Percentiles rank a stretch among this genome's conserved stretches.
Conservation (phyloP, 2,329 filamentous ascomycete genomes). For the Gremmenia infestans region DNA sequence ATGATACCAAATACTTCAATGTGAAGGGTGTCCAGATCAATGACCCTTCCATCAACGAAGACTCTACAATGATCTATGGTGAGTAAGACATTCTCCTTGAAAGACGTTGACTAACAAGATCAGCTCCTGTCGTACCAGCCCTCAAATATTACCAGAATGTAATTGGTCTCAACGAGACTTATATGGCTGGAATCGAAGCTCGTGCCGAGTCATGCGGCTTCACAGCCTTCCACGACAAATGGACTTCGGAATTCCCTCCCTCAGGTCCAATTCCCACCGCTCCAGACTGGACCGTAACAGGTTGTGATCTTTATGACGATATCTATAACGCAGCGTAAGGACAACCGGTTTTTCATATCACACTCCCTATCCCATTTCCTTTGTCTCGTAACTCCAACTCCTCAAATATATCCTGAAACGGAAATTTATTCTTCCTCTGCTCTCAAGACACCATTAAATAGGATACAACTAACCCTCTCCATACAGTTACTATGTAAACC, state of each 20-base stretch:
- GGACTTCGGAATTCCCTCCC: constrained; percentile 52
- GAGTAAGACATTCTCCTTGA: constrained; percentile 8
- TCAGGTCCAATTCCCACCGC: constrained; percentile 44
- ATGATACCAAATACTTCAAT: constrained; percentile 54
- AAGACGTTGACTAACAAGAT: constrained; percentile 3
- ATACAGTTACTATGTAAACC: constrained; percentile 42
- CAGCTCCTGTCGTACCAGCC: constrained; percentile 41
- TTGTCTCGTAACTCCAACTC: too few relatives aligned
- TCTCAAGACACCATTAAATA: too few relatives aligned
- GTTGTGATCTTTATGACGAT: constrained; percentile 33
- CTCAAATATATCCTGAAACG: too few relatives aligned
- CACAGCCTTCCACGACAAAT: constrained; percentile 42
- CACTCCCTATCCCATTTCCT: too few relatives aligned
- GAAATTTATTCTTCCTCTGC: too few relatives aligned
- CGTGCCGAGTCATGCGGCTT: constrained; percentile 47
- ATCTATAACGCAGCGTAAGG: constrained; percentile 41
- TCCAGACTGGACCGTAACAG: constrained; percentile 10
- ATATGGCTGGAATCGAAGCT: constrained; percentile 40
- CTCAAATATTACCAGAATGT: constrained; percentile 45
- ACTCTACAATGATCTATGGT: constrained; percentile 23
- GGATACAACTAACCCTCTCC: too few relatives aligned
- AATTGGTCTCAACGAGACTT: constrained; percentile 49
- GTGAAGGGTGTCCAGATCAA: constrained; percentile 56
- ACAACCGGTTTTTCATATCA: too few relatives aligned
- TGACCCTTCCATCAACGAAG: constrained; percentile 47